Base-by-base conservation (phyloP, 768 basidiomycete species). In the Cyclocybe aegerita region DNA sequence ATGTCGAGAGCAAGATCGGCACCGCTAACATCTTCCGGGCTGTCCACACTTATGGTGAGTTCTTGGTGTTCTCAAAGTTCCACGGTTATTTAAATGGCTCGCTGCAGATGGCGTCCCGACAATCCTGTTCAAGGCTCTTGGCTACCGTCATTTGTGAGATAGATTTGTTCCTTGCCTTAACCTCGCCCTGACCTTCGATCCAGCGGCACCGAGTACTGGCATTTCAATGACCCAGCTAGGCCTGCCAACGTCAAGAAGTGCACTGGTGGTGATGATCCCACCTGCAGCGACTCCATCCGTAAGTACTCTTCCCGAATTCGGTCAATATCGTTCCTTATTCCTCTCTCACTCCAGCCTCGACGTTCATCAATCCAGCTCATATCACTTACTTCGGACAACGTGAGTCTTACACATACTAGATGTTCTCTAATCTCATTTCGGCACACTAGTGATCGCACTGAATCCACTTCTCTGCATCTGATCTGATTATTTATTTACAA, bases 231-330 rank as follows among this genome's bases (percentile, higher is more conserved):
- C 43, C 70, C 69, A 15, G 61, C 61, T 61, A 40, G 7, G 48
- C 35, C 69, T 1, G 63, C 64, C 34, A 75, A 71, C 37, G 70
- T 73, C 37, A 73, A 64, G 43, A 70, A 69, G 43, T 78, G 76
- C 49, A 58, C 64, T 10, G 72, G 72, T 14, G 66, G 69, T 1
- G 80, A 82, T 54, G 76, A 82, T 45, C 70, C 73, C 8, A 46
- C 66, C 7, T 80, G 80, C 40, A 80, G 80, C 51, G 68, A 65
- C 30, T 78, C 70, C 4, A 74, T 79, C 41, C 66, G 79, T 81
- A 57, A 58, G 71, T 48, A 7, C 16, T 36, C 49, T 7, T 15
- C 23, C 23, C 23, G 23, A 23, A 23, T 1, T 23, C 23, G 5
- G 23, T 23, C 23, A 1, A 2, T 23, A 3, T 23, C 23, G 23